Evolutionary conservation across 139 green algal genomes (phyloP), one percentile per base, ranked within the genome.

Genomic region (Gonium pectorale): DNA sequence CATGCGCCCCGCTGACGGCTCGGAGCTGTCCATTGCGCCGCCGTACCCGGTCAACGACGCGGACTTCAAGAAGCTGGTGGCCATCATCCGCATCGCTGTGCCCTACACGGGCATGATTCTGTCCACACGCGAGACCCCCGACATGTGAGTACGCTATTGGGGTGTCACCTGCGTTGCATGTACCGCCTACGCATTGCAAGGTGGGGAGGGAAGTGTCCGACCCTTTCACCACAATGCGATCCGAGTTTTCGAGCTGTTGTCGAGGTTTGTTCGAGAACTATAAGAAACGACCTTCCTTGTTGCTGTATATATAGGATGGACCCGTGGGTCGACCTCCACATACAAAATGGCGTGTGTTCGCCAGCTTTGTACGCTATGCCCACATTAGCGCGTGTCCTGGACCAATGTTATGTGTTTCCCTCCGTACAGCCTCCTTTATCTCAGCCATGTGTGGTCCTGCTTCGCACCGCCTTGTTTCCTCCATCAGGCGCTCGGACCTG

Each of bases 31-130:
- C 54, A 87, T 91, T 49, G 43, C 74, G 26, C 90, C 88, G 19
- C 81, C 86, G 0, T 66, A 90, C 74, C 69, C 78, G 19, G 92
- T 95, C 27, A 89, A 95, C 71, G 90, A 95, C 80, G 82, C 80
- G 31, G 88, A 92, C 56, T 95, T 95, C 83, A 95, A 93, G 85
- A 80, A 94, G 86, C 88, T 94, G 81, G 92, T 95, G 33, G 67
- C 67, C 27, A 38, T 73, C 38, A 73, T 73, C 67, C 67, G 67
- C 37, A 73, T 73, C 37, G 67, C 67, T 38, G 67, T 95, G 82
- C 92, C 92, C 29, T 95, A 94, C 89, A 95, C 93, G 2, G 91
- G 93, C 71, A 95, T 95, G 91, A 95, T 95, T 59, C 89, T 95
- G 31, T 89, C 79, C 60, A 95, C 89, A 27, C 79, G 93, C 78